Base-by-base conservation (phyloP, 208 protist species). In the Trypanosoma platydactyli region DNA sequence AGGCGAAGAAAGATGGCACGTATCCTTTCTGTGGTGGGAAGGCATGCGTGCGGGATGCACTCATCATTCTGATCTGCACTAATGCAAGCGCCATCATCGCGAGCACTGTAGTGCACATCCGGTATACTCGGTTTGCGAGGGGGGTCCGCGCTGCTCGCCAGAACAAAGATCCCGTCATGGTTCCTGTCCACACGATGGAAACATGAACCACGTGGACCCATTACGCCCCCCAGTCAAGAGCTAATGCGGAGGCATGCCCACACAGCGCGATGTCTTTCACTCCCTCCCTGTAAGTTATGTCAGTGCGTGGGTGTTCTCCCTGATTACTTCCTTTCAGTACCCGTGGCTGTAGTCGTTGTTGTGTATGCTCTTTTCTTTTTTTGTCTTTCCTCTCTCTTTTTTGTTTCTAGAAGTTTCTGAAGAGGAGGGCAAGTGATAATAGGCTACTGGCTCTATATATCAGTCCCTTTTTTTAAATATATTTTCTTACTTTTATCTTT, bases 51-150 rank as follows among this genome's bases (percentile, higher is more conserved):
- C 64, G 67, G 46, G 68, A 62, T 27, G 74, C 63, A 12, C 62
- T 84, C 22, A 71, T 80, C 38, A 68, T 79, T 7, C 60, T 84
- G 15, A 50, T 68, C 42, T 64, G 50, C 49, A 54, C 71, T 12
- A 55, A 56, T 51, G 64, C 52, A 5, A 51, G 64, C 29, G 79
- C 73, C 33, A 54, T 65, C 38, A 9, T 45, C 30, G 59, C 69
- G 3, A 64, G 58, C 20, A 42, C 68, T 5, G 15, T 80, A 20
- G 70, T 77, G 1, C 58, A 76, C 55, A 46, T 84, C 44, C 55
- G 67, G 4, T 84, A 77, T 59, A 24, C 35, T 3, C 69, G 73
- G 24, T 84, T 80, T 50, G 69, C 52, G 25, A 53, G 22, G 27
- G 52, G 38, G 16, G 52, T 45, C 12, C 58, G 58, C 38, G 41